Conservation (phyloP, 2,329 filamentous ascomycete genomes). For the Alternaria arborescens region DNA sequence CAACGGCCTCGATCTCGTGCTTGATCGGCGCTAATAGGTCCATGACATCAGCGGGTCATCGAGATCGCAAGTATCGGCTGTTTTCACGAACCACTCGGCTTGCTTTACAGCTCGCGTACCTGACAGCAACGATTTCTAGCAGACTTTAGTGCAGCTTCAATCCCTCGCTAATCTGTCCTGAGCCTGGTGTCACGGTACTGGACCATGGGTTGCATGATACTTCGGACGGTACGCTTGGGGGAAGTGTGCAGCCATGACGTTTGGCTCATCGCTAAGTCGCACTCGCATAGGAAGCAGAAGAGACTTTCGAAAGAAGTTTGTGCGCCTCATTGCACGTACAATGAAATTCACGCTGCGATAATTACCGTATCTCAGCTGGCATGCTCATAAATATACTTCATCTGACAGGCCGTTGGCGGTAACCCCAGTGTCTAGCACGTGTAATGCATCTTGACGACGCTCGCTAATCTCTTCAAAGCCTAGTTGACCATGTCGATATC, state of each 20-base stretch:
- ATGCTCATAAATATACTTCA: neutral
- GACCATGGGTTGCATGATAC: neutral
- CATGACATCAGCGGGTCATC: slow-evolving; percentile 17
- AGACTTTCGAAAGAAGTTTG: neutral
- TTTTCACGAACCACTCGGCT: slow-evolving; percentile 10
- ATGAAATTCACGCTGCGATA: neutral
- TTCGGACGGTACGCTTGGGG: slow-evolving; percentile 7
- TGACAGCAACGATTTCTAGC: slow-evolving; percentile 10
- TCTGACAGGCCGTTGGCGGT: neutral
- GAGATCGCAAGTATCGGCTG: slow-evolving; percentile 4
- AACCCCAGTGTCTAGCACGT: neutral
- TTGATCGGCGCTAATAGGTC: slow-evolving; percentile 18
- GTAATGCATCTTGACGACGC: slow-evolving; percentile 7
- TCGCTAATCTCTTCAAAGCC: slow-evolving; percentile 3
- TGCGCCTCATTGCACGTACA: neutral
- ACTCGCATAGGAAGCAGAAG: neutral
- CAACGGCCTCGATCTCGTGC: slow-evolving; percentile 4
- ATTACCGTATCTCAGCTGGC: neutral
- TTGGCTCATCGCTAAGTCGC: neutral
- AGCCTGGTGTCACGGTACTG: neutral
- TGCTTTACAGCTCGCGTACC: slow-evolving; percentile 16
- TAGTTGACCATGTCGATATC: neutral
- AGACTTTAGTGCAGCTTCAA: neutral
- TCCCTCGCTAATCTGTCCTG: neutral
- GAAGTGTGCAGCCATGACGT: slow-evolving; percentile 2